These are phyloP conservation scores for Hemisphaericaspora xylofermentans DNA, from an alignment of 1,139 yeast genomes.

Conservation along the genomic window DNA sequence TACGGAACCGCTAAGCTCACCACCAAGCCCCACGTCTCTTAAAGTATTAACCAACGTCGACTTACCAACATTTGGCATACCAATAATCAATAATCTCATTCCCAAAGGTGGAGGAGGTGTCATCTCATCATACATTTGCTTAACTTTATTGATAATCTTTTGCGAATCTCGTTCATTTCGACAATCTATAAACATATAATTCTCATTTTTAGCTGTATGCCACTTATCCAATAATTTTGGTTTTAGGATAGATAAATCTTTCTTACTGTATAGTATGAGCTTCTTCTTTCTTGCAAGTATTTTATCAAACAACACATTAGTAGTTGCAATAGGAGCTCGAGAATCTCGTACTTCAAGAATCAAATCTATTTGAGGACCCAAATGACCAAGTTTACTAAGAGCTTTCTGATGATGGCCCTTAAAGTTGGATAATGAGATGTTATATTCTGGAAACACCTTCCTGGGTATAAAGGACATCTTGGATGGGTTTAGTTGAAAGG, in stretches of 20 bases:
- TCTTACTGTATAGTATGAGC: conserved; percentile 67
- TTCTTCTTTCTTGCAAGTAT: conserved; percentile 59
- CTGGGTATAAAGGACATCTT: conserved; percentile 45
- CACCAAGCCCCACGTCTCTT: conserved; percentile 50
- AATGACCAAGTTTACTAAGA: conserved; percentile 60
- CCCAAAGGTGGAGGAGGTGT: conserved; percentile 82
- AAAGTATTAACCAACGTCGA: conserved; percentile 82
- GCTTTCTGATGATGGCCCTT: conserved; percentile 93
- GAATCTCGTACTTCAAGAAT: conserved; percentile 84
- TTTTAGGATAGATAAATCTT: conserved; percentile 47
- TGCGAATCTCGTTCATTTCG: conserved; percentile 52
- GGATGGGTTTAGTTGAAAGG: too few relatives aligned
- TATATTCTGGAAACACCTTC: conserved; percentile 61
- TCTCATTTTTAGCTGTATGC: conserved; percentile 52
- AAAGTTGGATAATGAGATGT: conserved; percentile 72
- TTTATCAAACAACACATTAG: conserved; percentile 77
- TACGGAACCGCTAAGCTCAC: conserved; percentile 15
- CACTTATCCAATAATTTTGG: conserved; percentile 43
- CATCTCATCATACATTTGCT: conserved; percentile 42
- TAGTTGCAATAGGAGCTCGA: conserved; percentile 82
- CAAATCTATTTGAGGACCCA: conserved; percentile 79
- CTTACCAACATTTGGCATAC: conserved; percentile 99
- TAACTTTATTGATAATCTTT: conserved; percentile 50
- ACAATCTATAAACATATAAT: conserved; percentile 62
- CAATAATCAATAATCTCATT: conserved; percentile 70